These are phyloP conservation scores for Camellia oleifera DNA, from an alignment of 179 eudicot genomes.

Conservation along the genomic window DNA sequence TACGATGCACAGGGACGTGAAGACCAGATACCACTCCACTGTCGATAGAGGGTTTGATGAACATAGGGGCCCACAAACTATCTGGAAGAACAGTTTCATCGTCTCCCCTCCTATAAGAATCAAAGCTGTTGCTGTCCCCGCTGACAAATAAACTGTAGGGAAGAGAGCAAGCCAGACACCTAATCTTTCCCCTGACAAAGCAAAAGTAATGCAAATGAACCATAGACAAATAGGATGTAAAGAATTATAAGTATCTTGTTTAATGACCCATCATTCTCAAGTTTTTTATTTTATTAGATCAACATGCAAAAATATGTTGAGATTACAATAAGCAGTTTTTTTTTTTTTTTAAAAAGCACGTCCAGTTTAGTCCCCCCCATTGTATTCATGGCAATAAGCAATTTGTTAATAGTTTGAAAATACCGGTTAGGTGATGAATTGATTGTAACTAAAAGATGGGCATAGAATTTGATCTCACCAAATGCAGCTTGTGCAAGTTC, in stretches of 20 bases:
- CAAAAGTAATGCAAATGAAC: background rate
- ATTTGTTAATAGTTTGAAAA: too few species aligned
- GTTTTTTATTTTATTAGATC: background rate
- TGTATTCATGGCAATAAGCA: too few species aligned
- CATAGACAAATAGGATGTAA: background rate
- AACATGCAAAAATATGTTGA: background rate
- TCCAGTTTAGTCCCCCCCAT: too few species aligned
- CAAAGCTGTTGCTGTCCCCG: conserved; percentile 95
- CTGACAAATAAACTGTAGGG: conserved; percentile 91
- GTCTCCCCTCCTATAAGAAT: conserved; percentile 97
- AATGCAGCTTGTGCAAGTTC: conserved; percentile 98
- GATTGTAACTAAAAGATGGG: background rate
- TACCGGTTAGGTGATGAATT: background rate
- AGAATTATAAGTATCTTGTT: background rate
- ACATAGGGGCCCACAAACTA: conserved; percentile 88
- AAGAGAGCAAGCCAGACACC: conserved; percentile 97
- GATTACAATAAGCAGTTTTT: background rate
- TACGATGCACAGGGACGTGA: conserved; percentile 89
- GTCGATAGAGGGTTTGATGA: conserved; percentile 86
- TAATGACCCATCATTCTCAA: background rate
- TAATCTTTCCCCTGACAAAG: conserved; percentile 60
- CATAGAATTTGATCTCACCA: conserved; percentile 41
- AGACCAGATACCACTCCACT: conserved; percentile 95
- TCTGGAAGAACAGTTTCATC: conserved; percentile 87
- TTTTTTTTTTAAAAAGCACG: too few species aligned